phyloP scores from a whole-genome alignment of 306 rosid genomes.

The Geum urbanum region DNA sequence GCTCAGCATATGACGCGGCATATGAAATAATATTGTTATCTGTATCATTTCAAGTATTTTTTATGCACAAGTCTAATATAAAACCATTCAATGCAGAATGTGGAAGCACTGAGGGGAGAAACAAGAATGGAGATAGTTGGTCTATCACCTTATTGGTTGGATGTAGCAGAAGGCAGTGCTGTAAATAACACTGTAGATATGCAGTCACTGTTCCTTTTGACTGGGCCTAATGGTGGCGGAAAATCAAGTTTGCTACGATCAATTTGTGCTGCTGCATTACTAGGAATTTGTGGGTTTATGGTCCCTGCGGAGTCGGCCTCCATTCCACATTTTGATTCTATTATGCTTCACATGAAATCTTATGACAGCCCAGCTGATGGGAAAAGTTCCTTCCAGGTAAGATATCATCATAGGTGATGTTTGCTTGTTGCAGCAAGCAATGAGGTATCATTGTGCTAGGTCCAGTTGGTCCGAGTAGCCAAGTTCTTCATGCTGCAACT shows the following conservation, averaged over 20 bases:
- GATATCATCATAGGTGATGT: constrained; percentile 29
- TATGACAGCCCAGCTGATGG: constrained; percentile 97
- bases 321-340: constrained; percentile 79
- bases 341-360: constrained; percentile 95
- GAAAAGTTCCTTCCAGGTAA: constrained; percentile 95
- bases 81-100: constrained; percentile 44
- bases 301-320: constrained; percentile 80
- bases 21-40: not conserved
- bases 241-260: constrained; percentile 94
- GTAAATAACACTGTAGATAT: constrained; percentile 81
- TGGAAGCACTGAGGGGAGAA: constrained; percentile 29
- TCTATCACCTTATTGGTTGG: constrained; percentile 86
- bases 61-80: constrained; percentile 9
- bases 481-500: not conserved
- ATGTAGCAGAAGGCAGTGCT: constrained; percentile 69
- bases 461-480: not conserved
- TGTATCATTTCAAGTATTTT: not conserved
- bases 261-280: constrained; percentile 84
- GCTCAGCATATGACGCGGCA: not conserved
- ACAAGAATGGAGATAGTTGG: constrained; percentile 67
- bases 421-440: not conserved
- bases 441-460: constrained; percentile 4
- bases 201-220: constrained; percentile 83
- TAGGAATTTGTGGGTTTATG: constrained; percentile 93
- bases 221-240: constrained; percentile 99